Conservation (phyloP, 805 yeast genomes). For the Blastobotrys americana region DNA sequence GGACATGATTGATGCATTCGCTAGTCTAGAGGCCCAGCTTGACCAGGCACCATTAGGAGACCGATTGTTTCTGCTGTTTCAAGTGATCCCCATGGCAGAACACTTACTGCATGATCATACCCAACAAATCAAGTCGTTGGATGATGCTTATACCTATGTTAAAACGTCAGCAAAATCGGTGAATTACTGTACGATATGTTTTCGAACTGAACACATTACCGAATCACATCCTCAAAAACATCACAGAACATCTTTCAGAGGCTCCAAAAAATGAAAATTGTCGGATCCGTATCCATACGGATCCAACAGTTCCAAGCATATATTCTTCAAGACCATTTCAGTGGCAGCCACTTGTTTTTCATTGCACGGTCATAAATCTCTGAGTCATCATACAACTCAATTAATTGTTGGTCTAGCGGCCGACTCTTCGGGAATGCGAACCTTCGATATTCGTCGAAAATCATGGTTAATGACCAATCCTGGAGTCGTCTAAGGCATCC, state of each 20-base stretch:
- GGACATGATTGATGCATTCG: constrained; percentile 2
- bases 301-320: constrained; percentile 25
- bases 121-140: neutral
- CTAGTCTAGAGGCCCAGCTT: constrained; percentile 6
- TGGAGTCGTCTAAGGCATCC: constrained; percentile 88
- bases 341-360: constrained; percentile 53
- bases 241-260: neutral
- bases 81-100: constrained; percentile 4
- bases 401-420: constrained; percentile 92
- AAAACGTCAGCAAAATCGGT: neutral
- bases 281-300: no score
- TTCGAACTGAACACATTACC: neutral
- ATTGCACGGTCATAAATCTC: constrained; percentile 52
- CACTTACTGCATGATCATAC: neutral
- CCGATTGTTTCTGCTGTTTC: constrained; percentile 6
- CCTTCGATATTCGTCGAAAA: constrained; percentile 89
- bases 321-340: constrained; percentile 43
- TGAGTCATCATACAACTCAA: constrained; percentile 73
- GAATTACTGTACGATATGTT: neutral
- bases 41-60: constrained; percentile 15
- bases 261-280: neutral
- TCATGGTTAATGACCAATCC: constrained; percentile 88
- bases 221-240: neutral
- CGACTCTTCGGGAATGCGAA: constrained; percentile 94
- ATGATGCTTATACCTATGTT: constrained; percentile 1